Evolutionary conservation across 139 green algal species (phyloP).

Genomic region (Marvania coccoides): DNA sequence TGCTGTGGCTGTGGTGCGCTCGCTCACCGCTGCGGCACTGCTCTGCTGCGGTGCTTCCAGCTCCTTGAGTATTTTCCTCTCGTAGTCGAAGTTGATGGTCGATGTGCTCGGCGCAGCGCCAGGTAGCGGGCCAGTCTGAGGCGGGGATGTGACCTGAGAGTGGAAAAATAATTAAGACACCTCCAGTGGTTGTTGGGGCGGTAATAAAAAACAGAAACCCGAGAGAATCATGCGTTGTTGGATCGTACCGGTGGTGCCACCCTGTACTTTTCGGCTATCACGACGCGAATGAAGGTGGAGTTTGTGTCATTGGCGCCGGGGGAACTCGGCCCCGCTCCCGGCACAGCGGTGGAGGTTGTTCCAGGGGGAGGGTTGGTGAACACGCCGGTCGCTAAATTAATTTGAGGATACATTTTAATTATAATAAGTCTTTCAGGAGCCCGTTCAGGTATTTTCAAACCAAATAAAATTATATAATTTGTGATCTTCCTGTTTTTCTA

Average conservation of each 20-base stretch:
- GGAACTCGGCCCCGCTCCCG: not conserved
- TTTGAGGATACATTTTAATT: not conserved
- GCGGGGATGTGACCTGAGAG: not conserved
- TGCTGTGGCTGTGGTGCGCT: not conserved
- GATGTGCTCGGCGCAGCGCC: not conserved
- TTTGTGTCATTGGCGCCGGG: not conserved
- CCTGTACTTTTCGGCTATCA: slow-evolving; percentile 6
- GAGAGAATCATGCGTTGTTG: not conserved
- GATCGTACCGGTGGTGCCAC: slow-evolving; percentile 7
- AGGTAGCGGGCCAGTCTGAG: not conserved
- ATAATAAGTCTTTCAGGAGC: not conserved
- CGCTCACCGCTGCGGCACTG: not conserved
- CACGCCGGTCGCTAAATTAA: not conserved
- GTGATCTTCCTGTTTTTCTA: too few species aligned
- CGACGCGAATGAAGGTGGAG: not conserved
- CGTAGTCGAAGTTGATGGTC: not conserved
- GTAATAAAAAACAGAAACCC: too few species aligned
- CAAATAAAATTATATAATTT: too few species aligned
- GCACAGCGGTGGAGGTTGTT: not conserved
- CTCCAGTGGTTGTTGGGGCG: too few species aligned
- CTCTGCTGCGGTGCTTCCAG: not conserved
- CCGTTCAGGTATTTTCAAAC: not conserved
- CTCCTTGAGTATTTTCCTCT: slow-evolving; percentile 1
- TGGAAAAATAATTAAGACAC: too few species aligned
- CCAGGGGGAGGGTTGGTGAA: not conserved